These are phyloP conservation scores for Candolleomyces efflorescens DNA, from an alignment of 768 basidiomycete species.

Conservation along the genomic window DNA sequence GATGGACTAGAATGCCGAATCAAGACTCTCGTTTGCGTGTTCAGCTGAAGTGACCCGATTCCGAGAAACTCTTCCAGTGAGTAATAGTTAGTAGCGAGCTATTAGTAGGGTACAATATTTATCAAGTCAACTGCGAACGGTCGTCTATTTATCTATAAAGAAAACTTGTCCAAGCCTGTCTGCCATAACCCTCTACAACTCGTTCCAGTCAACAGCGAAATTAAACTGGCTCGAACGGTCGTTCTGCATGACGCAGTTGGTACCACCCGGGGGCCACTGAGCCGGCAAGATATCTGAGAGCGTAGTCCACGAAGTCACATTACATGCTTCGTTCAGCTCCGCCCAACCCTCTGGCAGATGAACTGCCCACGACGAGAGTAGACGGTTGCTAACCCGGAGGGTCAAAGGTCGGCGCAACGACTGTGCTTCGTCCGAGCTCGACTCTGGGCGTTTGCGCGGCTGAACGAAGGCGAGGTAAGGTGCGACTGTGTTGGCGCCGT, in stretches of 20 bases:
- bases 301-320: neutral
- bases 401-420: neutral
- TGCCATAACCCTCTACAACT: neutral
- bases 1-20: too few relatives aligned
- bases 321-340: neutral
- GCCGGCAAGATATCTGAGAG: neutral
- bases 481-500: neutral
- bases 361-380: neutral
- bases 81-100: too few relatives aligned
- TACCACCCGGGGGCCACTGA: slow-evolving; percentile 3
- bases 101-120: too few relatives aligned
- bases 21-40: too few relatives aligned
- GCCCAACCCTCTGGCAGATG: neutral
- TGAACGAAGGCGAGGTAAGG: slow-evolving; percentile 6
- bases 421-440: too few relatives aligned
- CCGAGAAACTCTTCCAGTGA: too few relatives aligned
- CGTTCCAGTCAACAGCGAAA: slow-evolving; percentile 10
- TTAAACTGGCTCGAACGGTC: slow-evolving; percentile 8
- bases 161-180: too few relatives aligned
- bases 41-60: too few relatives aligned
- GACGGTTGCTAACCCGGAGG: slow-evolving; percentile 1
- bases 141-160: too few relatives aligned
- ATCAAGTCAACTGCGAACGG: too few relatives aligned
- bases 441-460: neutral
- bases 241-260: neutral